Base-by-base conservation (phyloP, 192 early-diverging fungal genomes). In the Coemansia sp. region DNA sequence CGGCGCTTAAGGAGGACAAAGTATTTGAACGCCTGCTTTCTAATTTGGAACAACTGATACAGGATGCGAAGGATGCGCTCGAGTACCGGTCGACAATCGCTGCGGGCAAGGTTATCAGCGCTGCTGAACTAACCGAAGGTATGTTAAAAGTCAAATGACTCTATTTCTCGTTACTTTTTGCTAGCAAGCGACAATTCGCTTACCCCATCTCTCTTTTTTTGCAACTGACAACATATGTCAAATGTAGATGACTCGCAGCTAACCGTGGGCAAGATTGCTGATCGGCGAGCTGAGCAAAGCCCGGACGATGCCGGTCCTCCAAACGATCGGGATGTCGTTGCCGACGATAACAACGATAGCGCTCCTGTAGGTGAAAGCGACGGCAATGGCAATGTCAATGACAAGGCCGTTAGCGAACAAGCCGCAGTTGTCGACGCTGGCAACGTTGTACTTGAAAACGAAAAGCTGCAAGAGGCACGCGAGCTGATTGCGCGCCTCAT, bases 21-120 rank as follows among this genome's bases (percentile, higher is more conserved):
- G 76, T 75, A 61, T 83, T 78, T 83, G 80, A 83, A 78, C 80
- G 80, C 80, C 80, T 83, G 80, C 74, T 83, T 61, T 83, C 74
- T 76, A 83, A 83, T 78, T 68, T 83, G 76, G 80, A 83, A 72
- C 80, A 75, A 67, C 73, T 83, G 69, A 83, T 83, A 83, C 80
- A 83, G 80, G 80, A 83, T 75, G 76, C 80, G 22, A 83, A 78
- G 76, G 61, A 65, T 59, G 80, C 80, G 29, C 72, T 83, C 73
- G 80, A 78, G 73, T 83, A 83, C 73, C 76, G 80, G 62, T 83
- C 80, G 70, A 78, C 73, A 10, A 70, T 78, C 59, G 73, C 73
- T 8, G 80, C 80, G 61, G 80, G 80, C 73, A 83, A 83, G 76
- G 80, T 83, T 40, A 83, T 83, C 67, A 83, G 73, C 70, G 75